Base-by-base conservation (phyloP, 192 early-diverging fungal genomes). In the Haplosporangium gracile region DNA sequence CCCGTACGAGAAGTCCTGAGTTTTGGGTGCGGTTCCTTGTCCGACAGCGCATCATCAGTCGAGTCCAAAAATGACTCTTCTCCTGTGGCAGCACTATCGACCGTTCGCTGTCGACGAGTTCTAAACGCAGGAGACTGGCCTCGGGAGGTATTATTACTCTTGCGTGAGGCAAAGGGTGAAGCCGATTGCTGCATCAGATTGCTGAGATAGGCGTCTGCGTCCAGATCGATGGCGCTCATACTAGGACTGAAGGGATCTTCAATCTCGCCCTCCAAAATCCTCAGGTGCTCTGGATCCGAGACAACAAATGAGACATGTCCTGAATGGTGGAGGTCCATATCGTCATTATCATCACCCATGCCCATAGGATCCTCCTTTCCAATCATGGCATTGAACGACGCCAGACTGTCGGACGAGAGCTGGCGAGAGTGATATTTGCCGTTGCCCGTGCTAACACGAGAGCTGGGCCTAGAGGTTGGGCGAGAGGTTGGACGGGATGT, bases 211-310 rank as follows among this genome's bases (percentile, higher is more conserved):
- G 75, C 78, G 36, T 86, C 84, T 5, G 79, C 63, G 72, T 81
- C 84, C n/a, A 76, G 76, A 45, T 86, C 84, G 26, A 81, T 80
- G 11, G 84, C 42, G n/a, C 84, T 86, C 79, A 86, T 77, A 26
- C 84, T 86, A 36, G 84, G 84, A 16, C 84, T 86, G 40, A 86
- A 86, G 8, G 84, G 84, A 76, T 86, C 84, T 32, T 86, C 84
- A 36, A 86, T 86, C 42, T 86, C 84, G n/a, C 79, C 79, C 26
- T 86, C 84, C 9, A 86, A 51, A n/a, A 86, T 81, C 42, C 72
- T 45, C 2, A 81, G 16, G 47, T 86, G 84, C 43, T 86, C 84
- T n/a, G 84, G 84, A 38, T 86, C 84, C 2, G 84, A 86, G 9
- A 86, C 79, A 1, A 86, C 55, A 77, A 86, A 81, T 1, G 84